Base-by-base conservation (phyloP, 2,329 filamentous ascomycete genomes). In the Fonsecaea monophora region DNA sequence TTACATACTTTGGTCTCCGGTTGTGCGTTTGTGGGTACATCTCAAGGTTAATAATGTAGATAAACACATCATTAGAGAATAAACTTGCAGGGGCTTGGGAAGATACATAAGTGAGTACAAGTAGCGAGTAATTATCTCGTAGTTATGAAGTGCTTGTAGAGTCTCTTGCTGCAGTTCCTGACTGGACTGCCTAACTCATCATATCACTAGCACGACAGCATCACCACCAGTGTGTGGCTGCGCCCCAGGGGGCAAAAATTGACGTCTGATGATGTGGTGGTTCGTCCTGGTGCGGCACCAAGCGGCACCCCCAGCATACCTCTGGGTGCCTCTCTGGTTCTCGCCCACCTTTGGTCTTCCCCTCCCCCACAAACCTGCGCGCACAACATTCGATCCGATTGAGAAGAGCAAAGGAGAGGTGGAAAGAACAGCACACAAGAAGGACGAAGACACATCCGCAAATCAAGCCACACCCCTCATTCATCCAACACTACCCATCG, bases 321-420 rank as follows among this genome's bases (percentile, higher is more conserved):
- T 25, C 25, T 4, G 4, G 15, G 15, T n/a, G 40, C 45, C 45
- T 50, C 45, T 50, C 18, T 50, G 45, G 18, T 50, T 25, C 45
- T 50, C 45, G 45, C 45, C 45, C 45, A 25, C 45, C 45, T 12
- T 50, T 13, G 45, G 18, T 50, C 21, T 50, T 50, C 25, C 45
- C 45, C 45, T 50, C 45, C 45, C 45, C 45, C 45, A 50, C 45
- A 50, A 50, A 50, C 45, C 12, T 25, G 21, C 45, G 40, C 40
- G 18, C 6, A 21, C 40, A 45, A 18, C 40, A 18, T 7, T 15
- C 15, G 15, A 45, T 45, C n/a, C n/a, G 45, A 50, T 50, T 50
- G 45, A 50, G 18, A 25, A 25, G 9, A 25, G 18, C 45, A 12
- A 3, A 48, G n/a, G 10, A 25, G 45, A 50, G 45, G 45, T 50